Evolutionary conservation across 441 rosid genomes (phyloP).

Genomic region (Hypseocharis bilobata): DNA sequence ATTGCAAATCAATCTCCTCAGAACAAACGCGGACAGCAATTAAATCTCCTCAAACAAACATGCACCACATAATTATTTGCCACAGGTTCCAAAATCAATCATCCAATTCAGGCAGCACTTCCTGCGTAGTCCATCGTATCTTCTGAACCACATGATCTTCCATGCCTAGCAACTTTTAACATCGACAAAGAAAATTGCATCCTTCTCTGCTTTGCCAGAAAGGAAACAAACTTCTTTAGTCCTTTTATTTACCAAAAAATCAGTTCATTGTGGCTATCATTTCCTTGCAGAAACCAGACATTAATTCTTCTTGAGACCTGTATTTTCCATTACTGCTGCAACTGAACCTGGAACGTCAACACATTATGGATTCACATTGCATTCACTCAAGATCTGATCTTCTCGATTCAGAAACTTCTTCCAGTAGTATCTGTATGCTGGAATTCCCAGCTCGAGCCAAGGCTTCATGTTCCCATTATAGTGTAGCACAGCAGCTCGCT

Average conservation of each 20-base stretch:
- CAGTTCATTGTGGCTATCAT: constrained; percentile 13
- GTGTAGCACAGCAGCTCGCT: constrained; percentile 63
- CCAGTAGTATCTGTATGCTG: constrained; percentile 66
- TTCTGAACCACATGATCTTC: constrained; percentile 8
- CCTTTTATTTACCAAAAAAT: constrained; percentile 20
- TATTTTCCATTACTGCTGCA: constrained; percentile 19
- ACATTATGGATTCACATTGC: constrained; percentile 66
- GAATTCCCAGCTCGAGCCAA: constrained; percentile 92
- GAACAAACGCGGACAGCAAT: constrained; percentile 16
- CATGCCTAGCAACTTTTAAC: constrained; percentile 11
- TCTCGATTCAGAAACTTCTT: constrained; percentile 57
- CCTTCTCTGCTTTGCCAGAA: constrained; percentile 21
- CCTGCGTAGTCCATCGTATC: constrained; percentile 7
- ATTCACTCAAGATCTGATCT: constrained; percentile 55
- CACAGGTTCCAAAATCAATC: constrained; percentile 26
- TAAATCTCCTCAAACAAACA: constrained; percentile 20
- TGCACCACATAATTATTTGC: constrained; percentile 22
- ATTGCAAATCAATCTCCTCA: constrained; percentile 26
- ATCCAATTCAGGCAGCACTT: constrained; percentile 25
- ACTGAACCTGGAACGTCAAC: constrained; percentile 10
- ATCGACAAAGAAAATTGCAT: constrained; percentile 13
- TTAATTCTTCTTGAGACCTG: constrained; percentile 20
- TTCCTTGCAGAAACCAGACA: constrained; percentile 11
- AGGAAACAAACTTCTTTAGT: constrained; percentile 7
- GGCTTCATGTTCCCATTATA: constrained; percentile 94